Base-by-base conservation (phyloP, 2,329 filamentous ascomycete species). In the Fusarium transvaalense region DNA sequence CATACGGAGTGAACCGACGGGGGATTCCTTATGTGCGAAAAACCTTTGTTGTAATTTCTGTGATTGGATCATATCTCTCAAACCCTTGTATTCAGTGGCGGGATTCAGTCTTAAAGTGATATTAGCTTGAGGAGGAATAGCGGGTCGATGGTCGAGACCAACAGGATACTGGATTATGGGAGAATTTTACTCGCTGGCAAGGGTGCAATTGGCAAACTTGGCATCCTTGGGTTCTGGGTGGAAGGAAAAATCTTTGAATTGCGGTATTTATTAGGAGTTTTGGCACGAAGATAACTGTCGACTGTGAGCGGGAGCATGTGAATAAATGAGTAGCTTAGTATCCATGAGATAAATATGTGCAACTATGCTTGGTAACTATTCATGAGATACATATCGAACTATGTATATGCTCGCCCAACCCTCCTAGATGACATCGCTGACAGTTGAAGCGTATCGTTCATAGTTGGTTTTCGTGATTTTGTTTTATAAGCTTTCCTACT, bases 121-220 rank as follows among this genome's bases (percentile, higher is more conserved):
- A 50, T 63, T 63, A 63, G 60, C 59, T 39, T 14, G 50, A 15
- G 37, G 56, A 43, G 35, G 47, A 57, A 53, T 57, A 53, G 56
- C 50, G 56, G 56, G 56, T 46, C 56, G 2, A 13, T n/a, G 21
- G 41, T 56, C 51, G 31, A 37, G 55, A 25, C 35, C 21, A 21
- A 35, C 14, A 19, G 5, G 12, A 29, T 19, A 31, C 19, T 45
- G 10, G 25, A 29, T 29, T 29, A 19, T 31, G 17, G 14, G 21
- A 21, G 23, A n/a, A 34, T 61, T n/a, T 59, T 0, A 61, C 35
- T 62, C 17, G 47, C n/a, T n/a, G 9, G 42, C 25, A 23, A 37
- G 12, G 13, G 10, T 34, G 23, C 47, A 9, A 13, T 38, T 25
- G 32, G 47, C 4, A 38, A 27, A 50, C 32, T 50, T 50, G 47